These are phyloP conservation scores for Fagopyrum esculentum DNA, from an alignment of 148 eudicot species.

Conservation along the genomic window DNA sequence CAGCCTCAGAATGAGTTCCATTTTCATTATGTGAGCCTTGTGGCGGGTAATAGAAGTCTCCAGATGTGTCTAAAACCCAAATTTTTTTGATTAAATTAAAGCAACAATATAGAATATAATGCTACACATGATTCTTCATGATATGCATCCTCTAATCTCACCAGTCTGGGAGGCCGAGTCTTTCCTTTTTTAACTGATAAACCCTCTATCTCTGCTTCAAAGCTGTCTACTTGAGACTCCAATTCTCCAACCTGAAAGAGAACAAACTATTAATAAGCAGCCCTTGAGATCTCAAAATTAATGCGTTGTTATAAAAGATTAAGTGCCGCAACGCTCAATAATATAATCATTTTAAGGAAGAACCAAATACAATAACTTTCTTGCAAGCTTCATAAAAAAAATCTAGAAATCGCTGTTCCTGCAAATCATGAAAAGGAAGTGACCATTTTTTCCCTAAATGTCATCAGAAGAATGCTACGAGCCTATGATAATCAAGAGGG, in stretches of 20 bases:
- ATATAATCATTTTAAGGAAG: background rate
- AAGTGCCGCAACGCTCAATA: background rate
- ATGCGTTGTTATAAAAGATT: background rate
- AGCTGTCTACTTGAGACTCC: constrained; percentile 90
- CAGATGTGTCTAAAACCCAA: constrained; percentile 62
- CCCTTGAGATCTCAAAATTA: background rate
- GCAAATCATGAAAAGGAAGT: background rate
- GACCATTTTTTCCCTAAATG: background rate
- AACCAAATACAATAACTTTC: background rate
- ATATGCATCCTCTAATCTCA: constrained; percentile 22
- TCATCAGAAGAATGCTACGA: constrained; percentile 1
- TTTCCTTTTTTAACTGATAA: constrained; percentile 92
- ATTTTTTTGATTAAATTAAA: background rate
- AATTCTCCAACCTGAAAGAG: constrained; percentile 71
- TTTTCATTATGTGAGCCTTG: constrained; percentile 94
- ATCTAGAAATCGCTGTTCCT: background rate
- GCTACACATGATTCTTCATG: background rate
- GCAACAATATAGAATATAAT: constrained; percentile 10
- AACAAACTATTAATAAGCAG: background rate
- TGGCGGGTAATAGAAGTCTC: constrained; percentile 93
- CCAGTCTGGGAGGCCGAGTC: constrained; percentile 98
- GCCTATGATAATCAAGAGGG: background rate
- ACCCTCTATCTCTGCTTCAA: constrained; percentile 98
- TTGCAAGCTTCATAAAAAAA: background rate
- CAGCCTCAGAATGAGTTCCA: constrained; percentile 83